These are phyloP conservation scores for Arxiozyma slooffiae DNA, from an alignment of 1,139 yeast genomes.

Conservation along the genomic window DNA sequence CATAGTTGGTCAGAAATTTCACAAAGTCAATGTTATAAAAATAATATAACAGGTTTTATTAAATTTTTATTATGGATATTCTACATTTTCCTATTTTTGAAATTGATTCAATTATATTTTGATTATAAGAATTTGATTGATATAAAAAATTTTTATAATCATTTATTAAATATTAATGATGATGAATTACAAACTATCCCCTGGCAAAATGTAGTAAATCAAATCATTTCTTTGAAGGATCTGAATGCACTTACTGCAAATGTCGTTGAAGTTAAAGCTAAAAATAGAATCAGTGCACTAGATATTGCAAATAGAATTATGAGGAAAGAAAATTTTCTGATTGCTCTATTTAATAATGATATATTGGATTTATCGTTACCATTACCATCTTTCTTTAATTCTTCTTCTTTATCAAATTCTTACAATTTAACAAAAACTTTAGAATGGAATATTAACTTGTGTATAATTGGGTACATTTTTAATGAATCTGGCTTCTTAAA, in stretches of 20 bases:
- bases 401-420: conserved; percentile 20
- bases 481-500: conserved; percentile 80
- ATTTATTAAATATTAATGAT: conserved; percentile 60
- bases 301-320: conserved; percentile 90
- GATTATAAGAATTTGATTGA: conserved; percentile 32
- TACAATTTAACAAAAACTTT: conserved; percentile 67
- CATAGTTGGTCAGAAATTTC: conserved; percentile 39
- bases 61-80: conserved; percentile 59
- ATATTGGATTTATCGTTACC: conserved; percentile 59
- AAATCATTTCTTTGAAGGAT: conserved; percentile 64
- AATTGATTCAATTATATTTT: conserved; percentile 50
- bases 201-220: conserved; percentile 82
- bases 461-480: conserved; percentile 79
- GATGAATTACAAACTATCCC: conserved; percentile 86
- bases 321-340: conserved; percentile 89
- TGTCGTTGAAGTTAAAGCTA: conserved; percentile 54
- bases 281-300: conserved; percentile 76
- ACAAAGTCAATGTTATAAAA: conserved; percentile 51
- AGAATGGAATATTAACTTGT: conserved; percentile 88
- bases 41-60: conserved; percentile 37
- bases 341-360: conserved; percentile 77
- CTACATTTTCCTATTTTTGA: conserved; percentile 44
- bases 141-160: conserved; percentile 33
- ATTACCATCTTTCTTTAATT: conserved; percentile 21
- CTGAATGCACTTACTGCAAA: conserved; percentile 55